A percentile compares a stretch with the other conserved stretches of the same genome.
Evolutionary conservation across 495 filamentous ascomycete genomes (phyloP).

Genomic region (Achaetomiella virescens): DNA sequence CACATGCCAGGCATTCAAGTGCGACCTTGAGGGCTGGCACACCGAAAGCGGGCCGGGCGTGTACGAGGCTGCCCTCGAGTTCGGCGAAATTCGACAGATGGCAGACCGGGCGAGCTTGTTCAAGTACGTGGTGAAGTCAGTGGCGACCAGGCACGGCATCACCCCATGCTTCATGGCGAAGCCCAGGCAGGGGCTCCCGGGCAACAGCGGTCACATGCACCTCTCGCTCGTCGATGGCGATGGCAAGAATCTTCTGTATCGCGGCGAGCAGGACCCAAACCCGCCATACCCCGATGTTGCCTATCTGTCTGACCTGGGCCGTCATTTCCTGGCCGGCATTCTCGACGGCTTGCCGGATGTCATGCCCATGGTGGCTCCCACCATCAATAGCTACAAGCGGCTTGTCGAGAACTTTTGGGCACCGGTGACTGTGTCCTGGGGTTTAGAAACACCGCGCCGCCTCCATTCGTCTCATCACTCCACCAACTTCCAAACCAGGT

Average conservation of each 20-base stretch:
- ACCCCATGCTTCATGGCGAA: constrained; percentile 99
- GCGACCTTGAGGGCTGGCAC: constrained; percentile 92
- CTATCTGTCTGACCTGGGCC: constrained; percentile 76
- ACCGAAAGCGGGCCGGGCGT: constrained; percentile 95
- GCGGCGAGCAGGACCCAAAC: constrained; percentile 61
- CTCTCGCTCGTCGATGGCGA: constrained; percentile 67
- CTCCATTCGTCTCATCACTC: constrained; percentile 80
- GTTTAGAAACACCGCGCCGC: constrained; percentile 90
- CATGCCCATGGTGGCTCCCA: constrained; percentile 92
- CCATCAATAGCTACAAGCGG: constrained; percentile 94
- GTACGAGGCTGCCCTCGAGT: constrained; percentile 90
- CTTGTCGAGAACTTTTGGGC: constrained; percentile 99
- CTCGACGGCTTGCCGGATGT: constrained; percentile 85
- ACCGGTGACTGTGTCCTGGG: constrained; percentile 95
- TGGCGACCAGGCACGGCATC: constrained; percentile 80
- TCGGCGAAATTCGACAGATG: constrained; percentile 75
- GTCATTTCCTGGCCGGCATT: constrained; percentile 90
- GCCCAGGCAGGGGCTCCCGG: constrained; percentile 78
- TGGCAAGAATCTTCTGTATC: constrained; percentile 74
- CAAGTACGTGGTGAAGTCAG: constrained; percentile 88
- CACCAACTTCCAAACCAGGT: constrained; percentile 72
- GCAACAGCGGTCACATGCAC: constrained; percentile 94
- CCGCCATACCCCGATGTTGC: constrained; percentile 67
- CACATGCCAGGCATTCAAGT: constrained; percentile 71
- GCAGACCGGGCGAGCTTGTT: constrained; percentile 87